Base-by-base conservation (phyloP, 169 alveolate genomes). In the Besnoitia besnoiti region DNA sequence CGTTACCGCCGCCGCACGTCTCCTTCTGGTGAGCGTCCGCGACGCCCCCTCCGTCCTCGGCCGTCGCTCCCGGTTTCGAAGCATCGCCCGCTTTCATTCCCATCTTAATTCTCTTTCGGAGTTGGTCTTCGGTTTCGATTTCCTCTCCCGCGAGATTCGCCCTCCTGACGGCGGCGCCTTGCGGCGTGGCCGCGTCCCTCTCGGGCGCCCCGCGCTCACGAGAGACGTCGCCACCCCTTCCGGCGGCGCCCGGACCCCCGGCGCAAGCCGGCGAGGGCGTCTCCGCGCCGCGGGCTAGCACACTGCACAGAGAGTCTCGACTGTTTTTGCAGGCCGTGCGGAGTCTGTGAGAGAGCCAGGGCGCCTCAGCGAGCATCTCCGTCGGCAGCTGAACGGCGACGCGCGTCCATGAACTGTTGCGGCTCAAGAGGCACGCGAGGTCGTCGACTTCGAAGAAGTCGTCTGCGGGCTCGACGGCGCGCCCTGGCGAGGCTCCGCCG, bases 341-440 rank as follows among this genome's bases (percentile, higher is more conserved):
- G 33, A 77, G 87, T 10, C 87, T 51, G 19, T 37, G 21, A 37
- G 61, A 77, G n/a, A 77, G 87, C 59, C 61, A 77, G 21, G 87
- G 87, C 4, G 87, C 59, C 61, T 42, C 61, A 2, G 40, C 61
- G 12, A 77, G 49, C 87, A 77, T 77, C 21, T 77, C 87, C 59
- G 50, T 12, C 8, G 87, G 87, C 27, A 77, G n/a, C 59, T 77
- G 87, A 0, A 77, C 59, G 3, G 87, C 87, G 1, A 77, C 40
- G 61, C 87, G 87, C 1, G 61, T 4, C 87, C 87, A 40, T 2
- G 61, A 42, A 10, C n/a, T 10, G 87, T 42, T 77, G 3, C 87
- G n/a, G 10, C 12, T 10, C 61, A 77, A 30, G 19, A 77, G 33
- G 24, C n/a, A 21, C 14, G 40, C 87, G 37, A 77, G 39, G 61